These are phyloP conservation scores for Pleurotus pulmonarius DNA, from an alignment of 768 basidiomycete genomes.

Conservation along the genomic window DNA sequence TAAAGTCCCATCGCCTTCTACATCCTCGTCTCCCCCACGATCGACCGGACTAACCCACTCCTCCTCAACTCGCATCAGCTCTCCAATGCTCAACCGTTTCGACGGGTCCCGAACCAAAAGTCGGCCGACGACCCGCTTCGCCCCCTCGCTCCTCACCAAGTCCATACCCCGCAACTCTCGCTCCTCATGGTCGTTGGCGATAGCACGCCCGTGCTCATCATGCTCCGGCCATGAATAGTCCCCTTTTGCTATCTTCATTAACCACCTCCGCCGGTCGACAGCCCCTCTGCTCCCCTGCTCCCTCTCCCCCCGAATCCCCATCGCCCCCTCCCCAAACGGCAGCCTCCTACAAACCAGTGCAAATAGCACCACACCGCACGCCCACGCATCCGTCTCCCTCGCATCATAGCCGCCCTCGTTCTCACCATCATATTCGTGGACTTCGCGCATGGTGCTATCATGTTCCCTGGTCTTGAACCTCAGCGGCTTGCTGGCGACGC, in stretches of 20 bases:
- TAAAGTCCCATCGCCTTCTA: neutral
- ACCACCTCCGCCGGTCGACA: slow-evolving; percentile 48
- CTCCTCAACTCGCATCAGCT: slow-evolving; percentile 57
- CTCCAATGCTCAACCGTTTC: slow-evolving; percentile 56
- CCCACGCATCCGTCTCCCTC: slow-evolving; percentile 85
- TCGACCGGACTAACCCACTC: slow-evolving; percentile 16
- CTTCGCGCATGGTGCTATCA: neutral
- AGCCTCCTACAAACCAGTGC: slow-evolving; percentile 66
- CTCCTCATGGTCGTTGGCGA: slow-evolving; percentile 8
- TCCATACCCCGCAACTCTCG: slow-evolving; percentile 31
- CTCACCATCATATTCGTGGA: neutral
- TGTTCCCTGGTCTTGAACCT: neutral
- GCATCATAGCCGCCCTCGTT: slow-evolving; percentile 45
- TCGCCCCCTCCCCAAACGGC: slow-evolving; percentile 65
- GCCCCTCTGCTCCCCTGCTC: slow-evolving; percentile 24
- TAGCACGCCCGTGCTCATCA: slow-evolving; percentile 8
- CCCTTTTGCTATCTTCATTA: slow-evolving; percentile 78
- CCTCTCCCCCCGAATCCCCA: slow-evolving; percentile 37
- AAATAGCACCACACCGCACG: slow-evolving; percentile 83
- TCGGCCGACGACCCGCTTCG: slow-evolving; percentile 50
- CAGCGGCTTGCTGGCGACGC: slow-evolving; percentile 12
- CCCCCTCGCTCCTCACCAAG: slow-evolving; percentile 38
- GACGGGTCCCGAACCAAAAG: slow-evolving; percentile 69
- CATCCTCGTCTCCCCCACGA: slow-evolving; percentile 3
- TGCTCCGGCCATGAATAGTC: slow-evolving; percentile 70